Conservation (phyloP, 2,329 filamentous ascomycete species). For the Stemphylium beticola region DNA sequence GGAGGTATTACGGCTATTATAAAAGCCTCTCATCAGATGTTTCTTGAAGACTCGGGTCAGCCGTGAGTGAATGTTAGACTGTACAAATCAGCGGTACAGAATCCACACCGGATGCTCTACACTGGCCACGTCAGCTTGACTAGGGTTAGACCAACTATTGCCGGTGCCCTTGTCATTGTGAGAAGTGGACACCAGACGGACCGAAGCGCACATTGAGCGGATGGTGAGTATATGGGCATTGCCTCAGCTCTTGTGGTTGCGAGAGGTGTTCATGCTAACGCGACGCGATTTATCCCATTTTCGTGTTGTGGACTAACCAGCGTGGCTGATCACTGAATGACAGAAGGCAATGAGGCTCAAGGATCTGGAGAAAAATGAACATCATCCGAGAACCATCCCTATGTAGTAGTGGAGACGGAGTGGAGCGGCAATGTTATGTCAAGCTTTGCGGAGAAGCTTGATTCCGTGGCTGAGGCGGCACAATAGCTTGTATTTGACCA, state of each 20-base stretch:
- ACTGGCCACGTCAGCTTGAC: background rate
- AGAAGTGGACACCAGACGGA: background rate
- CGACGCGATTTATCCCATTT: too few relatives aligned
- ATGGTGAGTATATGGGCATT: too few relatives aligned
- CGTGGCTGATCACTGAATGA: too few relatives aligned
- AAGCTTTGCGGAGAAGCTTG: constrained; percentile 10
- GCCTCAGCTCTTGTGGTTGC: too few relatives aligned
- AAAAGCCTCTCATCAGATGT: too few relatives aligned
- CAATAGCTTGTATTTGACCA: background rate
- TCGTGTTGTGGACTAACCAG: too few relatives aligned
- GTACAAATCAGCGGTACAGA: background rate
- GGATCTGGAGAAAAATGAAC: too few relatives aligned
- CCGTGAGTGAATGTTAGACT: too few relatives aligned
- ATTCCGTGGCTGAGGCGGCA: background rate
- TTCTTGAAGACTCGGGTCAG: too few relatives aligned
- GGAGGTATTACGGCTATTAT: background rate
- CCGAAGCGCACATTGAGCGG: background rate
- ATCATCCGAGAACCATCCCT: background rate
- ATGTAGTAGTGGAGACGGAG: background rate
- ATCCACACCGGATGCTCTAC: background rate
- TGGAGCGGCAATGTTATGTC: background rate
- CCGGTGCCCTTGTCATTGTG: background rate
- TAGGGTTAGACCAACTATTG: background rate
- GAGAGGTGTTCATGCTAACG: too few relatives aligned
- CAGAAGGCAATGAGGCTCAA: too few relatives aligned